Base-by-base conservation (phyloP, 169 alveolate species). In the Cryptosporidium sp. region DNA sequence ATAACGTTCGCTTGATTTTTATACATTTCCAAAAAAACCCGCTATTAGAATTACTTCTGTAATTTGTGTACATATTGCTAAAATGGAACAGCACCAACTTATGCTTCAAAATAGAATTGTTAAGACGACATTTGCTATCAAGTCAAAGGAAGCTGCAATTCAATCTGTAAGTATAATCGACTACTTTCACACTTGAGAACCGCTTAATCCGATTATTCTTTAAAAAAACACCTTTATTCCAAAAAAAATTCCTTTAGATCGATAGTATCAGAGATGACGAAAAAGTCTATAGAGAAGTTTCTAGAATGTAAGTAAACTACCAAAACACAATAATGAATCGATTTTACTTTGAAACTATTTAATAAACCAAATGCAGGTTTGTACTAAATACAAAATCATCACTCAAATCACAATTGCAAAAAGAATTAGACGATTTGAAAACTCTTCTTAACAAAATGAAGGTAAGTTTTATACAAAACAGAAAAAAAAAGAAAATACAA, bases 91-190 rank as follows among this genome's bases (percentile, higher is more conserved):
- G 23, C 89, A 80, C 62, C 73, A 80, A 44, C 61, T 62, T 21
- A 39, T 65, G 33, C 75, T 80, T n/a, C 89, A 80, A 80, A 80
- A 80, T 37, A 80, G 51, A 67, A 80, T 80, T 29, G 80, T 80
- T 12, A 80, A 80, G 67, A 80, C 89, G 14, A 80, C 89, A n/a
- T 62, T 80, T 39, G 89, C 89, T 8, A 80, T 80, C 26, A 80
- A 80, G 53, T 60, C 89, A 12, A 80, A 80, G 29, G 89, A 80
- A 42, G 89, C 89, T 10, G 89, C 89, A 2, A 80, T 80, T 42
- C 89, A 80, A 62, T 80, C 89, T 26, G 89, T 80, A 65, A 61
- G 89, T 62, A 3, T 23, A 23, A 31, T 18, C 2, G 35, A 65
- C 16, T 65, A 3, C 5, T 10, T 29, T 37, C 48, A 10, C 18